Evolutionary conservation across 2,329 filamentous ascomycete genomes (phyloP), one percentile per base, ranked within the genome.

Genomic region (Verticillium isaacii): DNA sequence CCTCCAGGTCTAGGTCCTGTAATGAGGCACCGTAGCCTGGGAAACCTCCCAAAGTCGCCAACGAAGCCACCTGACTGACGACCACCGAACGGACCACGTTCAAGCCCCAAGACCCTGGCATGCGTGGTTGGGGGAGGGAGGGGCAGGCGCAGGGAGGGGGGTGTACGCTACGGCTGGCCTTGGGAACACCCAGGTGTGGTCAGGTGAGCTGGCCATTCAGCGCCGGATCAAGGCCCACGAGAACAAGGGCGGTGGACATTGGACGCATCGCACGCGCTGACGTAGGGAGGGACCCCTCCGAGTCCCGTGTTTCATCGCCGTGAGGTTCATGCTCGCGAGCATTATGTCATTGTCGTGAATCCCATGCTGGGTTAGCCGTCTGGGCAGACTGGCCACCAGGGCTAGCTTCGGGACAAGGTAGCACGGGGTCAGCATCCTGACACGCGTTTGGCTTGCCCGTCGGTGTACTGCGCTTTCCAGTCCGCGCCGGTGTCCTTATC

Each of bases 171-270:
- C 37, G 37, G 15, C 17, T 12, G 37, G 37, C 37, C 37, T 41
- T 41, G 37, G 37, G 50, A 54, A 29, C 50, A 23, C 50, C 8
- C 19, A 14, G 54, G 52, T 32, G 25, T 56, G 54, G 54, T 56
- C 54, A 56, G 54, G 54, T 56, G 54, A 56, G 54, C 54, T 32
- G 54, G 29, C 58, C 58, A 54, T 52, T 55, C 58, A 59, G 58
- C 58, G 58, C 58, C 58, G 58, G 58, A 32, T 32, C 29, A 36
- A 32, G 32, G 58, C 29, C 58, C 45, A 59, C 32, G 58, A 58
- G 57, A 58, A 45, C 36, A 39, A 19, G 36, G 36, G 11, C 36
- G 11, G 36, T 25, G 56, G 25, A 39, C 32, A 29, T 37, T 29
- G 36, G 34, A 36, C 19, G 19, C 32, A 57, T 37, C 56, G 25